A percentile compares a stretch with the other conserved stretches of the same genome.
Conservation (phyloP, 2,329 filamentous ascomycete species). For the Microcera coccophila region DNA sequence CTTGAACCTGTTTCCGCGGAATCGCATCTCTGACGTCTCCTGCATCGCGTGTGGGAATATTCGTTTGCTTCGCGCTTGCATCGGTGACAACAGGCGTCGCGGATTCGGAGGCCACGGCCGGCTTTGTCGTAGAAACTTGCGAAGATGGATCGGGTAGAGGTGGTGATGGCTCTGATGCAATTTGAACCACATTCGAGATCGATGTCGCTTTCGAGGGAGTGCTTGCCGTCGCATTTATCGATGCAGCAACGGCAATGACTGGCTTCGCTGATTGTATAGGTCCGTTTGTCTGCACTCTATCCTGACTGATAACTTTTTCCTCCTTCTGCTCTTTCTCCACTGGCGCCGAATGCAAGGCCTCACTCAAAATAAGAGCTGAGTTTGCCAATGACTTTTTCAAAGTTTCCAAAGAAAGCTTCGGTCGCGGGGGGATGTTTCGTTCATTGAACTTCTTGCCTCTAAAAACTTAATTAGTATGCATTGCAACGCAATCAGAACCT, state of each 20-base stretch:
- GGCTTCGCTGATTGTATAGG: constrained; percentile 9
- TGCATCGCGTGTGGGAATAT: neutral
- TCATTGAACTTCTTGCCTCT: constrained; percentile 48
- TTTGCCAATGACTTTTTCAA: constrained; percentile 37
- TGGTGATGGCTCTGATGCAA: neutral
- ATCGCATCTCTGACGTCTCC: constrained; percentile 1
- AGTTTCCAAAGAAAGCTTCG: constrained; percentile 42
- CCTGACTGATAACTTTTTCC: constrained; percentile 7
- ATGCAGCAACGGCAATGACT: constrained; percentile 7
- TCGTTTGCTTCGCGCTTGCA: constrained; percentile 1
- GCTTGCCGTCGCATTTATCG: constrained; percentile 11
- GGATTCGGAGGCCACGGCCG: constrained; percentile 5
- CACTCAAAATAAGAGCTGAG: constrained; percentile 21
- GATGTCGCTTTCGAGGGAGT: constrained; percentile 10
- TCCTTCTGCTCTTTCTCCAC: constrained; percentile 11
- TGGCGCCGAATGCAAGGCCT: constrained; percentile 10
- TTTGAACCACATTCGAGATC: neutral
- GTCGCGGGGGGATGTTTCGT: constrained; percentile 49
- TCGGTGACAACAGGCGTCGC: constrained; percentile 8
- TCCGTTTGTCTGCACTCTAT: constrained; percentile 12
- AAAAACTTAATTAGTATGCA: constrained; percentile 18
- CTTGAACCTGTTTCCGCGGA: constrained; percentile 24
- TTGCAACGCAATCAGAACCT: constrained; percentile 9
- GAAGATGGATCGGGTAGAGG: constrained; percentile 1
- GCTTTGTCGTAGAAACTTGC: constrained; percentile 10